Base-by-base conservation (phyloP, 2,329 filamentous ascomycete genomes). In the Aspergillus eucalypticola region DNA sequence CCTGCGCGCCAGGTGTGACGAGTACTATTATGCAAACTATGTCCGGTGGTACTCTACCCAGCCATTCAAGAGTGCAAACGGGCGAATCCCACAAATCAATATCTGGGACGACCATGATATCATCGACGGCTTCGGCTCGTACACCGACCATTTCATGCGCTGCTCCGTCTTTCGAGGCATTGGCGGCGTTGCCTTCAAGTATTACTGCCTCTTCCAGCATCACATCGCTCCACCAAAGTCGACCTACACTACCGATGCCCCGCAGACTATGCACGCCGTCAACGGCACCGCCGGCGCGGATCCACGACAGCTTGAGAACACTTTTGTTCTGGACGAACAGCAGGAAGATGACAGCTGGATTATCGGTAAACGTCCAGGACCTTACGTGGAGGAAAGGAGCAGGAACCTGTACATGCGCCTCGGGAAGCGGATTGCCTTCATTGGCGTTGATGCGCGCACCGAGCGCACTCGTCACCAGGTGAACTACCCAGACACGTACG, bases 381-480 rank as follows among this genome's bases (percentile, higher is more conserved):
- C 86, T 0, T 88, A 88, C 61, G 84, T 88, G 2, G 84, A 87
- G 67, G 85, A 88, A 72, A 77, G 76, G 57, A 87, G 84, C 64
- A 79, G 85, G 53, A 87, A 76, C 70, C 77, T 89, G 62, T 88
- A 86, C 75, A 86, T 85, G 74, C 84, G 86, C 57, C 79, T 89
- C 3, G 86, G 86, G 42, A 84, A 83, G 62, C 83, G 90, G 8
- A 88, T 90, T 67, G 84, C 87, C 39, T 86, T 86, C 70, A 71
- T 83, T 54, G 85, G 87, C 73, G 78, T 84, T 68, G 83, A 87
- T 73, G 83, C 84, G 8, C 82, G 84, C 13, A 86, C 84, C n/a
- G 84, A 88, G 84, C 90, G 93, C 23, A 97, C 94, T 8, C 87
- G 94, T 39, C 92, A 96, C 71, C 92, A 96, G 77, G 88, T 98